Evolutionary conservation across 192 early-diverging fungal genomes (phyloP).

Genomic region (Backusella sp.): DNA sequence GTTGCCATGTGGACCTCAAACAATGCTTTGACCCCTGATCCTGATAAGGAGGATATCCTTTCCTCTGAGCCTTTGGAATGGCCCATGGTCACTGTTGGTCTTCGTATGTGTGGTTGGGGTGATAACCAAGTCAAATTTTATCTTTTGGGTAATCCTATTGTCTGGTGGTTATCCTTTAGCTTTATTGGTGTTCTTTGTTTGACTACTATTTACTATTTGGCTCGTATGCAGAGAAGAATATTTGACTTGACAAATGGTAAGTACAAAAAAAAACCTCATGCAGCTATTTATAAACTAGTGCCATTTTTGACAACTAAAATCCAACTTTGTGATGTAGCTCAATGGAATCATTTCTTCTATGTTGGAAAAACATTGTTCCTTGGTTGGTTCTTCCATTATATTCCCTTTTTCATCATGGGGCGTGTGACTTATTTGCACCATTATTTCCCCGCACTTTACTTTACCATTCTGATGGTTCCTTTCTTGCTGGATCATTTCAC

Average conservation of each 20-base stretch:
- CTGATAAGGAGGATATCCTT: conserved; percentile 85
- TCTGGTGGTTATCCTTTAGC: conserved; percentile 80
- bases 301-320: neutral
- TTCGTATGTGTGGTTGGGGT: conserved; percentile 94
- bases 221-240: conserved; percentile 66
- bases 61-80: conserved; percentile 87
- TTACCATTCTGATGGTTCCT: conserved; percentile 80
- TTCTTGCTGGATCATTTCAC: conserved; percentile 78
- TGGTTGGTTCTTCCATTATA: conserved; percentile 93
- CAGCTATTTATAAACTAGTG: neutral
- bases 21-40: conserved; percentile 92
- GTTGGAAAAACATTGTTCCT: conserved; percentile 68
- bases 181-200: conserved; percentile 45
- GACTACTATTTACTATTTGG: conserved; percentile 39
- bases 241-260: conserved; percentile 46
- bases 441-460: conserved; percentile 96
- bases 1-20: conserved; percentile 95
- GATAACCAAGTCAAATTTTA: conserved; percentile 86
- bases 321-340: conserved; percentile 12
- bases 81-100: conserved; percentile 83
- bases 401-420: conserved; percentile 95
- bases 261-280: conserved; percentile 12
- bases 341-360: conserved; percentile 74
- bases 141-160: conserved; percentile 89
- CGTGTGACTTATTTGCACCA: conserved; percentile 96